Evolutionary conservation across 2,329 filamentous ascomycete genomes (phyloP), one percentile per base, ranked within the genome.

Genomic region (Exophiala oligosperma): DNA sequence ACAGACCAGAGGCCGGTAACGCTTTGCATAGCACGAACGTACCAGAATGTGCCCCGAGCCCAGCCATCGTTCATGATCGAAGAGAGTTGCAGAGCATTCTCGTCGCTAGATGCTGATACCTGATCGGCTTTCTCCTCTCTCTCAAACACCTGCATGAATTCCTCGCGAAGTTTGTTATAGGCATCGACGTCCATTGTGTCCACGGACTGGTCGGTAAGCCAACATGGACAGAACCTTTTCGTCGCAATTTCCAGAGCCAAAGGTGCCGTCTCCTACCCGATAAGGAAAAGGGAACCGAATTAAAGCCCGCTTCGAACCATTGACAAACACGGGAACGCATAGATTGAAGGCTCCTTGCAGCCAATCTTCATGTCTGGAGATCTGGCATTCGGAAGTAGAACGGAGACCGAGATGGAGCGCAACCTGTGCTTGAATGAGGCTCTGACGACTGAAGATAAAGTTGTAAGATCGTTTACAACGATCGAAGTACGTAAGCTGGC

Each of bases 331-430:
- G 32, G 60, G 66, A 26, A 71, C 63, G 55, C 66, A 70, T n/a
- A 69, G 55, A 59, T 69, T 68, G 58, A 69, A 69, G 56, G 63
- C 68, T 2, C 69, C 68, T 44, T 67, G 51, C 21, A 65, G 41
- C 69, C 68, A 70, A 7, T 66, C 55, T n/a, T 64, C 56, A 4
- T 54, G 49, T n/a, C 63, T 63, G 17, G 38, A 62, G 14, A 68
- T 28, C 14, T 52, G 60, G 43, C 66, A 68, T n/a, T 46, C 14
- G 12, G 56, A 32, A 17, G 17, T 17, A 11, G 56, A 52, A 41
- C 7, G 24, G 11, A 65, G 17, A 2, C 54, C 54, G 7, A 65
- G 51, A 43, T 65, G 61, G 37, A 59, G 60, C 4, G 62, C 62
- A 14, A 37, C 35, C 14, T 2, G 35, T 14, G 7, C 14, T 14